Evolutionary conservation across 176 grass and related monocot genomes (phyloP).

Genomic region (Pontederia paniculata): DNA sequence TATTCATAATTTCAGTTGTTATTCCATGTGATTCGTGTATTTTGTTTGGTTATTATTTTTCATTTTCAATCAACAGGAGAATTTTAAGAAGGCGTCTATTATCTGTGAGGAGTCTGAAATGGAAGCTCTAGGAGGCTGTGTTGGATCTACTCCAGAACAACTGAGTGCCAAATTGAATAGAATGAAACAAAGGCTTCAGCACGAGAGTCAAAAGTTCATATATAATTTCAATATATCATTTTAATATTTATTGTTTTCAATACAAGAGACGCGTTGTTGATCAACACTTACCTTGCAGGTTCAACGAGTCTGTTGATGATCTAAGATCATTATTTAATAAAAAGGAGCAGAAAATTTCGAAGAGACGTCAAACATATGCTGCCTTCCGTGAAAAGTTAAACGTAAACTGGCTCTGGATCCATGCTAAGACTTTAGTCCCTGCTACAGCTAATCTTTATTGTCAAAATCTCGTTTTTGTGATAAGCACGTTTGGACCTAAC

Average conservation of each 20-base stretch:
- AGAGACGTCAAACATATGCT: constrained; percentile 56
- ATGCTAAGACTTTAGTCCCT: neutral
- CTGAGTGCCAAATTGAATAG: constrained; percentile 56
- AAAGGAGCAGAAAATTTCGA: constrained; percentile 52
- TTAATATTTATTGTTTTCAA: neutral
- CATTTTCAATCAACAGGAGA: constrained; percentile 27
- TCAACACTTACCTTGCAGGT: constrained; percentile 24
- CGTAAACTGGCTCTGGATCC: constrained; percentile 23
- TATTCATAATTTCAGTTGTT: neutral
- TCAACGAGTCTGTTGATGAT: constrained; percentile 64
- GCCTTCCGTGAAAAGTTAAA: constrained; percentile 69
- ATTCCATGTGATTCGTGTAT: neutral
- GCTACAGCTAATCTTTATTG: neutral
- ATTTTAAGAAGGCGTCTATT: constrained; percentile 69
- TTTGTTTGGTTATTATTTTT: neutral
- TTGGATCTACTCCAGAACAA: constrained; percentile 48
- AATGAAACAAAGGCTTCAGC: constrained; percentile 53
- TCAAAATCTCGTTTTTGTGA: neutral
- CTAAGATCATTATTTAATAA: constrained; percentile 52
- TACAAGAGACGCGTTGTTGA: neutral
- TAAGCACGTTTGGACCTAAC: too few species aligned
- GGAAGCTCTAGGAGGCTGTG: constrained; percentile 50
- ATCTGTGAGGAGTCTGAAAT: constrained; percentile 64
- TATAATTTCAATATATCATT: neutral
- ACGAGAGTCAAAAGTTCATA: constrained; percentile 76